Base-by-base conservation (phyloP, 306 rosid species). In the Gastrolobium bilobum region DNA sequence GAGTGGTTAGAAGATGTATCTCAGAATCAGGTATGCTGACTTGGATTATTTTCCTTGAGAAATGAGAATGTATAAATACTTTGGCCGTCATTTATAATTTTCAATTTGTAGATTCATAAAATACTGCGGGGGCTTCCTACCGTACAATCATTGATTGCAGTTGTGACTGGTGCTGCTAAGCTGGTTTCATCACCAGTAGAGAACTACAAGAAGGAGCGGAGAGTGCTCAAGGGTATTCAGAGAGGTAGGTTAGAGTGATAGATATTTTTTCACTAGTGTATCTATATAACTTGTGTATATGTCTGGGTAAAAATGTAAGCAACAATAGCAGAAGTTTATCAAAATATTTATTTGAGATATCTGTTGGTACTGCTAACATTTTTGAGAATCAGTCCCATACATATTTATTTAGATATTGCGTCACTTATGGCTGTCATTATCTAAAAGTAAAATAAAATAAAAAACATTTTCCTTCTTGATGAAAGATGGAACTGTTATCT, bases 1-100 rank as follows among this genome's bases (percentile, higher is more conserved):
- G 97, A 95, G 86, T 95, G 99, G 99, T 75, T 91, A 79, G 99
- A 88, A 85, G 98, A 95, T 83, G 81, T 95, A 72, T 95, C 98
- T 51, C 98, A 90, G 73, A 95, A 93, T 83, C 99, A 95, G 96
- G 99, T 95, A 66, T 54, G 59, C 58, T 68, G 59, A 73, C 63
- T 14, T 57, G 68, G 63, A 33, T 77, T 43, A 9, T 81, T n/a
- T 76, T 74, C 67, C 50, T 60, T 57, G 71, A 75, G 69, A 71
- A 42, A 7, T 56, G 74, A 40, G 14, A 15, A 78, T 69, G 26
- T 20, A 20, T 20, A 20, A 20, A 20, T 77, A 67, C 48, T 76
- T 72, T 79, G 47, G 35, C 64, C 11, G 52, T 85, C 74, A 58
- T 60, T 76, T 65, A 81, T 53, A 29, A 46, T 70, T 82, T 75